Conservation (phyloP, 495 filamentous ascomycete genomes). For the Tetracladium setigerum region DNA sequence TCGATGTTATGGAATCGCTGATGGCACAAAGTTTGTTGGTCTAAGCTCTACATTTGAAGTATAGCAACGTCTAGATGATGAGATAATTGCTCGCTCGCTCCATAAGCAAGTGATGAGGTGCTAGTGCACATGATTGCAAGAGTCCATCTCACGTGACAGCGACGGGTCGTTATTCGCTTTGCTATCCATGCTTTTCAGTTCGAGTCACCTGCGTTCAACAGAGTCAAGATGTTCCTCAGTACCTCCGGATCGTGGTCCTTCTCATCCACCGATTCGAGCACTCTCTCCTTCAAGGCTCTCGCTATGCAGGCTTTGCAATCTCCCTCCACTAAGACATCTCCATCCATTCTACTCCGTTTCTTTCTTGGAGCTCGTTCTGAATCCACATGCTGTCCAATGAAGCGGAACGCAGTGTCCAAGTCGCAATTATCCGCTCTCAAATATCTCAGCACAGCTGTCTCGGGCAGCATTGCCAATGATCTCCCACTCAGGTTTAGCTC, state of each 20-base stretch:
- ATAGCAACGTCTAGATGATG: too few species aligned
- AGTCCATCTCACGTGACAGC: too few species aligned
- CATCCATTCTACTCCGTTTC: not conserved
- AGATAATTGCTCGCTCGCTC: too few species aligned
- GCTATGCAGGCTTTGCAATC: not conserved
- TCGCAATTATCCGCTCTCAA: slow-evolving; percentile 10
- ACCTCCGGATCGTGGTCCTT: not conserved
- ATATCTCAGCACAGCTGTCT: slow-evolving; percentile 11
- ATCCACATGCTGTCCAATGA: slow-evolving; percentile 6
- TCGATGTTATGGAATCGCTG: too few species aligned
- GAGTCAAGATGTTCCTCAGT: not conserved
- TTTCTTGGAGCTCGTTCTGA: slow-evolving; percentile 2
- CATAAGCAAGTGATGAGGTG: too few species aligned
- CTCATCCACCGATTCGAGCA: not conserved
- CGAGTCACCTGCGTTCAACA: too few species aligned
- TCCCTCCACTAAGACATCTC: not conserved
- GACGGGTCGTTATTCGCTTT: too few species aligned
- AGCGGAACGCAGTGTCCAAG: slow-evolving; percentile 8
- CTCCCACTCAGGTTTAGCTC: slow-evolving; percentile 12
- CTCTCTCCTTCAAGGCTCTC: slow-evolving; percentile 2
- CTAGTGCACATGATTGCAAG: too few species aligned
- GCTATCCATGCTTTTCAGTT: too few species aligned
- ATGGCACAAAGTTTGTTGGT: too few species aligned
- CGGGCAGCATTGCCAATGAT: slow-evolving; percentile 13
- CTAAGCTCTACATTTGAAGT: too few species aligned